Conservation (phyloP, 331 rosid genomes). For the Telfairia occidentalis region DNA sequence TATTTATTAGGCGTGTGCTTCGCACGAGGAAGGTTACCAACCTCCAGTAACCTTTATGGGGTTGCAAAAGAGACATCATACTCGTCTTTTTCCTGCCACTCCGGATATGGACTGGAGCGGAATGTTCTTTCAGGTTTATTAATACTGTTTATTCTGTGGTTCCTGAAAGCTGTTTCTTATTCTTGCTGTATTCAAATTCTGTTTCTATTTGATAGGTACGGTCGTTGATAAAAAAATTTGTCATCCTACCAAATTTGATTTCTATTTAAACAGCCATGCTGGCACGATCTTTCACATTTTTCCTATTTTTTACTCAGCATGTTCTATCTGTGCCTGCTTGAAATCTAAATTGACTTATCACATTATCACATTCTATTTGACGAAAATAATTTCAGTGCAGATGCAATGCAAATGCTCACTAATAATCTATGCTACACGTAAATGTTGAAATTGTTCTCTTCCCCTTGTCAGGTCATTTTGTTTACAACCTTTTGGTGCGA, state of each 20-base stretch:
- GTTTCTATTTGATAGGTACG: conserved; percentile 33
- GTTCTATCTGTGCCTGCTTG: no score
- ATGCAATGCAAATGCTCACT: conserved; percentile 43
- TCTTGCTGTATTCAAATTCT: neutral
- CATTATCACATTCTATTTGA: conserved; percentile 73
- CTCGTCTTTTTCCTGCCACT: conserved; percentile 48
- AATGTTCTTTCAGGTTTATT: conserved; percentile 68
- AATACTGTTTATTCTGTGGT: no score
- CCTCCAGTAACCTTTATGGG: conserved; percentile 66
- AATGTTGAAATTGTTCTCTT: neutral
- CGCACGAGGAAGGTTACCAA: conserved; percentile 32
- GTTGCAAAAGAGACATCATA: conserved; percentile 80
- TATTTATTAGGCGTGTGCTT: conserved; percentile 52
- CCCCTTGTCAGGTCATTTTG: neutral
- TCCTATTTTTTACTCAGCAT: neutral
- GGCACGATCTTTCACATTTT: conserved; percentile 20
- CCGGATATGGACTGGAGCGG: conserved; percentile 38
- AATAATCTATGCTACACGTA: conserved; percentile 76
- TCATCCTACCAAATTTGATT: conserved; percentile 68
- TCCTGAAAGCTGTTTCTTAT: neutral
- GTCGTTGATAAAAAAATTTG: conserved; percentile 57
- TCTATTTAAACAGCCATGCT: conserved; percentile 81
- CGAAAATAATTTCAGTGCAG: conserved; percentile 46
- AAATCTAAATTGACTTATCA: neutral
- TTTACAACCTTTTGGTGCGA: neutral